Conservation (phyloP, 192 early-diverging fungal species). For the Phlyctochytrium arcticum region DNA sequence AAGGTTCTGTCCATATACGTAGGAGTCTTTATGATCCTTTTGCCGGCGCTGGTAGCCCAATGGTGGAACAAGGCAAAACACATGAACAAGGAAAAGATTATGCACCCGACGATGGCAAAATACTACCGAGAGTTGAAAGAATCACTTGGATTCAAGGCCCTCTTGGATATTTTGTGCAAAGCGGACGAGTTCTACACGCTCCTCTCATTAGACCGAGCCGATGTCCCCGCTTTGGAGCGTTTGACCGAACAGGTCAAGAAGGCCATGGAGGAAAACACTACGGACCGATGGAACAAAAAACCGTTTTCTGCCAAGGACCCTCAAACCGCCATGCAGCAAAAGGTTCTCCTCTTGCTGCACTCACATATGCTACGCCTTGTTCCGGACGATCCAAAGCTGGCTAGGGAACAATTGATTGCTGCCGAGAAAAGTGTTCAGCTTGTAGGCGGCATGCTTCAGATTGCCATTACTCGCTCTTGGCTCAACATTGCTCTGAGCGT, state of each 20-base stretch:
- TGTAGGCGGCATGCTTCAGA: slow-evolving; percentile 83
- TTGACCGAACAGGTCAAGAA: slow-evolving; percentile 37
- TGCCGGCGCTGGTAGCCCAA: slow-evolving; percentile 84
- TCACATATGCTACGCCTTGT: slow-evolving; percentile 78
- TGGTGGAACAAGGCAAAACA: slow-evolving; percentile 94
- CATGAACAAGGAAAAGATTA: slow-evolving; percentile 85
- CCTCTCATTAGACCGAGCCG: slow-evolving; percentile 17
- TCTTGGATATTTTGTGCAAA: slow-evolving; percentile 72
- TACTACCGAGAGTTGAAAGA: slow-evolving; percentile 91
- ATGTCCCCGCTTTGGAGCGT: slow-evolving; percentile 34
- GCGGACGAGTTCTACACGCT: slow-evolving; percentile 65
- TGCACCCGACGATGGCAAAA: slow-evolving; percentile 81
- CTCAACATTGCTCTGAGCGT: slow-evolving; percentile 59
- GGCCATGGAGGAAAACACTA: slow-evolving; percentile 52
- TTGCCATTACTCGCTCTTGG: slow-evolving; percentile 84
- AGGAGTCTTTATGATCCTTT: slow-evolving; percentile 78
- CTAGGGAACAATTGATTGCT: slow-evolving; percentile 55
- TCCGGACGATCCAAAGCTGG: slow-evolving; percentile 49
- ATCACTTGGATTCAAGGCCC: slow-evolving; percentile 54
- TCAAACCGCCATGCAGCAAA: slow-evolving; percentile 41
- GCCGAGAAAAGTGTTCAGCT: slow-evolving; percentile 70
- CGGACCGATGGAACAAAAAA: slow-evolving; percentile 61
- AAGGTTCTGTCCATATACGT: slow-evolving; percentile 84
- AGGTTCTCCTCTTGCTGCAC: slow-evolving; percentile 64
- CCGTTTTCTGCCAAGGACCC: slow-evolving; percentile 28